These are phyloP conservation scores for Asterella californica DNA, from an alignment of 225 moss, liverwort and hornwort species.

Conservation along the genomic window DNA sequence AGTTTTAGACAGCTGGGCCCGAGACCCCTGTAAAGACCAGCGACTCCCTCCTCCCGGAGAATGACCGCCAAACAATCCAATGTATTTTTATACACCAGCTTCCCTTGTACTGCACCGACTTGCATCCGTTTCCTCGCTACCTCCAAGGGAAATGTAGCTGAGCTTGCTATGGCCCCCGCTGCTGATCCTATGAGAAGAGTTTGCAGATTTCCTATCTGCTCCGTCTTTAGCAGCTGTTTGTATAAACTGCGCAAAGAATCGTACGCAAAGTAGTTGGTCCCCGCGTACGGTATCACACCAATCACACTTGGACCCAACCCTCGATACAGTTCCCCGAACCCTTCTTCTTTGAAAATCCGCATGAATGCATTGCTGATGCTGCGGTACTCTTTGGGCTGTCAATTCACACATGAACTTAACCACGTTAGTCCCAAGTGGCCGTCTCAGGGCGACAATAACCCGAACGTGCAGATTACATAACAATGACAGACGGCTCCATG, in stretches of 20 bases:
- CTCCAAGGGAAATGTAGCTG: constrained; percentile 77
- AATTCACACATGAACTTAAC: neutral
- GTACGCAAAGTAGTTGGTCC: constrained; percentile 73
- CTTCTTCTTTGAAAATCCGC: constrained; percentile 74
- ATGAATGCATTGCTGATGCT: constrained; percentile 63
- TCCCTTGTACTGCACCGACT: constrained; percentile 69
- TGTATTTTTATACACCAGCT: constrained; percentile 63
- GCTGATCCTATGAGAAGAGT: constrained; percentile 74
- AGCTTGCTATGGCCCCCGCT: constrained; percentile 72
- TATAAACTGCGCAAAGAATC: constrained; percentile 65
- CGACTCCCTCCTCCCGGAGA: constrained; percentile 57
- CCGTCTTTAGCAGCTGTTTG: constrained; percentile 56
- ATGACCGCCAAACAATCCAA: constrained; percentile 59
- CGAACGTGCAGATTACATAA: neutral
- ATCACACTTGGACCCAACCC: constrained; percentile 75
- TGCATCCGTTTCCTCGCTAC: constrained; percentile 73
- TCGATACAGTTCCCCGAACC: constrained; percentile 65
- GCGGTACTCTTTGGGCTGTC: constrained; percentile 67
- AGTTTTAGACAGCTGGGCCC: constrained; percentile 77
- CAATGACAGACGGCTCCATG: neutral
- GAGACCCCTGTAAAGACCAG: constrained; percentile 59
- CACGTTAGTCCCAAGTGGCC: neutral
- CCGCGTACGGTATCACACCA: constrained; percentile 79
- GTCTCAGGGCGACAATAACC: neutral
- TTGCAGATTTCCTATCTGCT: constrained; percentile 67